Base-by-base conservation (phyloP, 331 rosid species). In the Ulmus americana region DNA sequence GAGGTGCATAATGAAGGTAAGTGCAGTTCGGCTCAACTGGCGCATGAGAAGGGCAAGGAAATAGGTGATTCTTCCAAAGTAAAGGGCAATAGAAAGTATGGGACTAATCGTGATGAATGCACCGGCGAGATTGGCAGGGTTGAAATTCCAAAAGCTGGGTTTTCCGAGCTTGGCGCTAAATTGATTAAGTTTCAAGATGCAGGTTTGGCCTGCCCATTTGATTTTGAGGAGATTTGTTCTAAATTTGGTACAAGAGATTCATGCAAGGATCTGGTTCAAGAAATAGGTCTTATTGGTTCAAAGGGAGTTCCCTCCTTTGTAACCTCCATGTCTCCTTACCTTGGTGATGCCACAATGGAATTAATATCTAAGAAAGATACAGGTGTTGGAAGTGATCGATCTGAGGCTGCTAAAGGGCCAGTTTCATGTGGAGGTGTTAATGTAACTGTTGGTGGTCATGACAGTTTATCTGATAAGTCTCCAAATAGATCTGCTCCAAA, bases 241-340 rank as follows among this genome's bases (percentile, higher is more conserved):
- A 94, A 81, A 80, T 84, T 94, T 75, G 81, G 56, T 75, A 84
- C 90, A 16, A 66, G 78, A 56, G 95, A 94, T 70, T 87, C 92
- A 68, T 84, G 82, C 82, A 84, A 77, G 86, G 90, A 90, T 50
- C 60, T 79, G 70, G 77, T 82, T 45, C 76, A 65, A 70, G 97
- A 87, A 73, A 84, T 94, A 55, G 99, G 99, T 62, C 87, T 94
- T 54, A 82, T 94, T 70, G 84, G 83, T 74, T 85, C 86, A 14
- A 77, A 81, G 65, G 99, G 97, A 55, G 61, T 63, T 63, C 90
- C 88, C 38, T 84, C 86, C 57, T 77, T 87, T 84, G 65, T 77
- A 44, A 74, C 91, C 57, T 69, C 82, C 45, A 6, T 77, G 22
- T 79, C 88, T 74, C 85, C 90, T 49, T 76, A 68, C 74, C 75